These are phyloP conservation scores for Fusarium austroafricanum DNA, from an alignment of 2,329 filamentous ascomycete genomes.

Conservation along the genomic window DNA sequence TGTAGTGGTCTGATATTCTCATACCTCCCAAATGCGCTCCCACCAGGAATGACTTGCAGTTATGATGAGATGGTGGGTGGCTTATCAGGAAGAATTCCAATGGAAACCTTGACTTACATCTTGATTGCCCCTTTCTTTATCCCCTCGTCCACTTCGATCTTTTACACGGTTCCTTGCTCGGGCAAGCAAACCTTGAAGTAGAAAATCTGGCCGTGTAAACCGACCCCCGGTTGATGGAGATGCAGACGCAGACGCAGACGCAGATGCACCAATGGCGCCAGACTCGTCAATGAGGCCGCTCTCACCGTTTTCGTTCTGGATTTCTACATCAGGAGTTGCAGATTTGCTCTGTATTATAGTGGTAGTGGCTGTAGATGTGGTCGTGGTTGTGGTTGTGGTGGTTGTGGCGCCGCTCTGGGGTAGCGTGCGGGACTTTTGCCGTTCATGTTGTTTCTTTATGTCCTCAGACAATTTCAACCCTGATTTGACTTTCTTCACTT, in stretches of 20 bases:
- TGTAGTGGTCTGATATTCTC: slow-evolving; percentile 41
- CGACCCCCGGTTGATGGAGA: slow-evolving; percentile 23
- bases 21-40: slow-evolving; percentile 9
- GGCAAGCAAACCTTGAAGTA: slow-evolving; percentile 39
- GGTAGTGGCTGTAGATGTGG: not conserved
- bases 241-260: not conserved
- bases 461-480: slow-evolving; percentile 4
- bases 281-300: slow-evolving; percentile 17
- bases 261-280: slow-evolving; percentile 18
- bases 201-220: slow-evolving; percentile 38
- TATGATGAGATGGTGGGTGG: slow-evolving; percentile 11
- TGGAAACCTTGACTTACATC: slow-evolving; percentile 39
- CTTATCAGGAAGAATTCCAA: slow-evolving; percentile 6
- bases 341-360: slow-evolving; percentile 10
- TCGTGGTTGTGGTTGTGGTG: not conserved
- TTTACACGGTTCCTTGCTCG: slow-evolving; percentile 42
- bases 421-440: slow-evolving; percentile 23
- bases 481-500: slow-evolving; percentile 11
- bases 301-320: slow-evolving; percentile 4
- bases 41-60: slow-evolving; percentile 12
- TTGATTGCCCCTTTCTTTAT: slow-evolving; percentile 16
- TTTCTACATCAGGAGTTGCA: not conserved
- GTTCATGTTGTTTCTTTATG: slow-evolving; percentile 32
- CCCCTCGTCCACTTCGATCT: slow-evolving; percentile 31
- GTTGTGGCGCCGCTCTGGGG: slow-evolving; percentile 27